phyloP scores from a whole-genome alignment of 23 red algal genomes.

The Gracilaria caudata region DNA sequence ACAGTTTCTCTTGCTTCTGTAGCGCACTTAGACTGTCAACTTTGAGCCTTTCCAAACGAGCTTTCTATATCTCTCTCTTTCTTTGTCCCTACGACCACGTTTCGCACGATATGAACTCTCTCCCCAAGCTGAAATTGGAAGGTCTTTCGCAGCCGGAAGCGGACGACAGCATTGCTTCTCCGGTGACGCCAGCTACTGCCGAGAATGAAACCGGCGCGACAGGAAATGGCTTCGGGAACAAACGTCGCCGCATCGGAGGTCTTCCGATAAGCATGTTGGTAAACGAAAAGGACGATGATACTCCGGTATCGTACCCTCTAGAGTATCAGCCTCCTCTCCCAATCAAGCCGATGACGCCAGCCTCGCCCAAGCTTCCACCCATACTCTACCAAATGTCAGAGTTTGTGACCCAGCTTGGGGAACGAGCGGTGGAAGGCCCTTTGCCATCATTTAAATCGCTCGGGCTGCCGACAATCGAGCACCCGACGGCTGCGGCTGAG shows the following conservation, averaged over 20 bases:
- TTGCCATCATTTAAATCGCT: background rate
- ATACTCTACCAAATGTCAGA: constrained; percentile 9
- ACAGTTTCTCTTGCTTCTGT: background rate
- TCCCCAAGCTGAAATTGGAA: background rate
- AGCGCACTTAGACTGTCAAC: background rate
- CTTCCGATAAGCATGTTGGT: background rate
- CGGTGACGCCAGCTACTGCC: background rate
- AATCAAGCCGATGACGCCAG: background rate
- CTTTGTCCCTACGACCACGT: background rate
- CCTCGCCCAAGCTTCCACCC: background rate
- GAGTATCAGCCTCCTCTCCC: background rate
- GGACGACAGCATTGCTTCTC: background rate
- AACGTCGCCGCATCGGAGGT: background rate
- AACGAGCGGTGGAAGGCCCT: background rate
- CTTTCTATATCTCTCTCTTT: background rate
- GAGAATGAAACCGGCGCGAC: background rate
- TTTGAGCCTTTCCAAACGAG: background rate
- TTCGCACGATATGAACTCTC: background rate
- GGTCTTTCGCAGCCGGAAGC: background rate
- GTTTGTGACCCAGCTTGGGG: constrained; percentile 1
- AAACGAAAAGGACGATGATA: background rate
- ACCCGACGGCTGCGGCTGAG: background rate
- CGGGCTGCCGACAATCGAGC: background rate
- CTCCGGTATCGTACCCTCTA: background rate
- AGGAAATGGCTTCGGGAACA: background rate